These are phyloP conservation scores for Linderniella brevidens DNA, from an alignment of 257 asterid species.

Conservation along the genomic window DNA sequence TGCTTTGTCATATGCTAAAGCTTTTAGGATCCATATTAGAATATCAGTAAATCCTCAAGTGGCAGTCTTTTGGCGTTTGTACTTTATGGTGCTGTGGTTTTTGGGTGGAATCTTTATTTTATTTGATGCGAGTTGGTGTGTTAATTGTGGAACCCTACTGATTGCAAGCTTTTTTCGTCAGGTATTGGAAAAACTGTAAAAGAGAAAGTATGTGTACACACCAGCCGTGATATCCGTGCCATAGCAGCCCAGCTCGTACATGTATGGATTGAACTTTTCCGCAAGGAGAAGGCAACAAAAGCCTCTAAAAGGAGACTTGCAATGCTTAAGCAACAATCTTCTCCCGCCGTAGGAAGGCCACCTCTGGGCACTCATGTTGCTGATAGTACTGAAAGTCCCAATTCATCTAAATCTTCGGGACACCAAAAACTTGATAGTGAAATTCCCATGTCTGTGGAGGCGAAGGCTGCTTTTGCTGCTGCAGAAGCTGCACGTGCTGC, in stretches of 20 bases:
- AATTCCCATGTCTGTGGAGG: conserved; percentile 71
- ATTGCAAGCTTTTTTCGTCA: conserved; percentile 4
- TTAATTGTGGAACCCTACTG: neutral
- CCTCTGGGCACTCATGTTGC: conserved; percentile 33
- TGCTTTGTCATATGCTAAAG: too few species aligned
- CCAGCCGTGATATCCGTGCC: conserved; percentile 99
- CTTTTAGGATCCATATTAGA: too few species aligned
- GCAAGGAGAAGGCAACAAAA: conserved; percentile 64
- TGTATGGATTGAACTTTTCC: conserved; percentile 90
- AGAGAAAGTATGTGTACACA: conserved; percentile 93
- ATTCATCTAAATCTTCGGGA: conserved; percentile 15
- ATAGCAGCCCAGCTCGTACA: conserved; percentile 95
- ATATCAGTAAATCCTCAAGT: too few species aligned
- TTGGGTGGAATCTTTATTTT: too few species aligned
- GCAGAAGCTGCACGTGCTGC: conserved; percentile 96
- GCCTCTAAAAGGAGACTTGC: too few species aligned
- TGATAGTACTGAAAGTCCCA: conserved; percentile 24
- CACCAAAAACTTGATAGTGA: conserved; percentile 22
- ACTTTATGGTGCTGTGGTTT: too few species aligned
- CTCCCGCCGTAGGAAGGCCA: conserved; percentile 50
- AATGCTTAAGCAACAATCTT: conserved; percentile 18
- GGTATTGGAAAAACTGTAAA: conserved; percentile 95
- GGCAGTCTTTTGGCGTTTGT: too few species aligned
- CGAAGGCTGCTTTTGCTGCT: conserved; percentile 75
- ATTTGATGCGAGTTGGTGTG: too few species aligned